Percentiles rank a stretch among this genome's conserved stretches.
These are phyloP conservation scores for Coemansia sp. DNA, from an alignment of 192 early-diverging fungal species.

Conservation along the genomic window DNA sequence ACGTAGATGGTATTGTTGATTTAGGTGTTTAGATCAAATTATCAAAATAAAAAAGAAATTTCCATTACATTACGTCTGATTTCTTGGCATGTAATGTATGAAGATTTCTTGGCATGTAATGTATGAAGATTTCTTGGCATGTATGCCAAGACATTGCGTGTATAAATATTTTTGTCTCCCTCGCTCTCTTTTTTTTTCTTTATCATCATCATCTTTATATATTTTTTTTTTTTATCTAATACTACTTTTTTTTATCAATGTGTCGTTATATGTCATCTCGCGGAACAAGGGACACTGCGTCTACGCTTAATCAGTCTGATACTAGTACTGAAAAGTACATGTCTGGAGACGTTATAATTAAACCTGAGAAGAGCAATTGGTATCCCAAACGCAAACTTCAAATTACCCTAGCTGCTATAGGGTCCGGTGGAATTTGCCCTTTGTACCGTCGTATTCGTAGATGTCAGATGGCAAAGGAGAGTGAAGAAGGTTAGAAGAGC, in stretches of 20 bases:
- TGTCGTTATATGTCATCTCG: not conserved
- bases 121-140: no score
- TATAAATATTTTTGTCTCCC: not conserved
- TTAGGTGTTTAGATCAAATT: conserved; percentile 18
- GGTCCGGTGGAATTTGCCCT: conserved; percentile 30
- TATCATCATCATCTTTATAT: not conserved
- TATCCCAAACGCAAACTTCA: conserved; percentile 19
- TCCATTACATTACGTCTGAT: not conserved
- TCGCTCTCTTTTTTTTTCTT: not conserved
- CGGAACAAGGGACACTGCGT: not conserved
- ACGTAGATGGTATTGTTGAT: conserved; percentile 22
- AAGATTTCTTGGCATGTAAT: no score
- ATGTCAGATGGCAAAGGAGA: conserved; percentile 27
- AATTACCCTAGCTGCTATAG: conserved; percentile 8
- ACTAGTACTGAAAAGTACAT: conserved; percentile 14
- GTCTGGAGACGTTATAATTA: conserved; percentile 2
- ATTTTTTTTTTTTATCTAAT: not conserved
- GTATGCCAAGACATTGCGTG: not conserved
- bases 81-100: no score
- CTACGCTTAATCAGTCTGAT: conserved; percentile 10
- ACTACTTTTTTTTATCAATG: not conserved
- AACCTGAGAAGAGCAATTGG: conserved; percentile 1
- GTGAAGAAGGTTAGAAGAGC: not conserved
- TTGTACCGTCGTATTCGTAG: conserved; percentile 38
- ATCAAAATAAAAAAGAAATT: not conserved